These are phyloP conservation scores for Cladosporium halotolerans DNA, from an alignment of 2,329 filamentous ascomycete species.

Conservation along the genomic window DNA sequence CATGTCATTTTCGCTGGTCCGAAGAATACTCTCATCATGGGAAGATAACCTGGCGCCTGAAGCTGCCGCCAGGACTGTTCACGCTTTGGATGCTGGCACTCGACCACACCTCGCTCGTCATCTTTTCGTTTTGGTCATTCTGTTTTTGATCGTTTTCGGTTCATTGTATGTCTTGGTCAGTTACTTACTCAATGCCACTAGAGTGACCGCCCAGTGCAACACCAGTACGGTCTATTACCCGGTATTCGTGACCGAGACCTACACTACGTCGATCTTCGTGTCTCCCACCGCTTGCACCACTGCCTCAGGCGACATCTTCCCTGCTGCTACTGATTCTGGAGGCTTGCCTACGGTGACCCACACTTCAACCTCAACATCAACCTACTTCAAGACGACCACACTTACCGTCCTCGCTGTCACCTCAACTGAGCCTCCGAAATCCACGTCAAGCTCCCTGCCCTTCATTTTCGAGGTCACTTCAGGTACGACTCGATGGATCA, in stretches of 20 bases:
- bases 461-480: conserved; percentile 16
- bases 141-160: conserved; percentile 23
- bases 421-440: conserved; percentile 4
- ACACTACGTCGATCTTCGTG: conserved; percentile 10
- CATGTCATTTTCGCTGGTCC: neutral
- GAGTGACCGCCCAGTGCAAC: conserved; percentile 24
- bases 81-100: neutral
- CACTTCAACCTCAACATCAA: conserved; percentile 15
- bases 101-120: neutral
- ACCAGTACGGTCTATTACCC: conserved; percentile 24
- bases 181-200: conserved; percentile 25
- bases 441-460: conserved; percentile 2
- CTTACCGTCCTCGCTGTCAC: conserved; percentile 20
- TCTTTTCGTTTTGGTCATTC: conserved; percentile 15
- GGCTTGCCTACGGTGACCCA: conserved; percentile 1
- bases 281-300: conserved; percentile 6
- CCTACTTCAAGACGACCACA: conserved; percentile 12
- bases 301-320: neutral
- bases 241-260: conserved; percentile 15
- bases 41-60: conserved; percentile 8
- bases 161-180: conserved; percentile 18
- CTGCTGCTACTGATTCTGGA: neutral
- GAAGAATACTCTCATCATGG: neutral
- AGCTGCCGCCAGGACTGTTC: neutral
- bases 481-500: conserved; percentile 23